A percentile compares a stretch with the other conserved stretches of the same genome.
phyloP scores from a whole-genome alignment of 371 early-diverging fungal genomes.

The Mortierella sp. region DNA sequence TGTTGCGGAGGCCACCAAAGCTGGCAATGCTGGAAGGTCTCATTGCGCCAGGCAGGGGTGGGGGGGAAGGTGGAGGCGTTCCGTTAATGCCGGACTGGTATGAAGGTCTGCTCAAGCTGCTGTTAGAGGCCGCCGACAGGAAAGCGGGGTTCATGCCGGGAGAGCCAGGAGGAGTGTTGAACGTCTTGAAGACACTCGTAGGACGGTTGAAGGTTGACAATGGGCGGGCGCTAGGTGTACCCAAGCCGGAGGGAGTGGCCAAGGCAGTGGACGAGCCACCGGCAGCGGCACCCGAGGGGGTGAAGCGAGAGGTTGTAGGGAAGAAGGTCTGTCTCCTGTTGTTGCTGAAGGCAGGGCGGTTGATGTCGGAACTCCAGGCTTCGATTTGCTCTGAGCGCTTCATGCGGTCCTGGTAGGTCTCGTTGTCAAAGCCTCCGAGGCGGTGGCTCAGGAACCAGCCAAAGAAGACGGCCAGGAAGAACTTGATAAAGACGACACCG shows the following conservation, averaged over 20 bases:
- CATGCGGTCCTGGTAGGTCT: conserved; percentile 73
- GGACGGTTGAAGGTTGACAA: conserved; percentile 56
- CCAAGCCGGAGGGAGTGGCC: conserved; percentile 26
- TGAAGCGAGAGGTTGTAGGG: conserved; percentile 52
- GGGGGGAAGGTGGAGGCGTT: conserved; percentile 46
- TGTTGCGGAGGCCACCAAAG: conserved; percentile 42
- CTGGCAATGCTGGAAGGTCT: conserved; percentile 46
- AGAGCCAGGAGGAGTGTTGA: conserved; percentile 49
- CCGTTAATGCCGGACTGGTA: conserved; percentile 41
- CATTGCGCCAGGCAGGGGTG: conserved; percentile 27
- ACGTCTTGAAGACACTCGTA: conserved; percentile 51
- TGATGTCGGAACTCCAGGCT: conserved; percentile 69
- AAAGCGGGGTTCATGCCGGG: conserved; percentile 33
- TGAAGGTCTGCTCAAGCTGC: conserved; percentile 35
- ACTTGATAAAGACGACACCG: conserved; percentile 85
- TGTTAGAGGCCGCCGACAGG: conserved; percentile 38
- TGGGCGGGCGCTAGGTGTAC: conserved; percentile 43
- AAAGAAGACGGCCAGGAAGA: conserved; percentile 86
- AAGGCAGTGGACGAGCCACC: conserved; percentile 28
- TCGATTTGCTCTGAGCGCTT: conserved; percentile 71
- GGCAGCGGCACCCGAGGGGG: conserved; percentile 30
- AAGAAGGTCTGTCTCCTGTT: conserved; percentile 34
- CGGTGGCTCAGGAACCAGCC: conserved; percentile 84
- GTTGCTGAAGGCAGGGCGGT: conserved; percentile 59
- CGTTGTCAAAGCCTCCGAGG: conserved; percentile 79